These are phyloP conservation scores for Penicillium sclerotiorum DNA, from an alignment of 2,329 filamentous ascomycete species.

Conservation along the genomic window DNA sequence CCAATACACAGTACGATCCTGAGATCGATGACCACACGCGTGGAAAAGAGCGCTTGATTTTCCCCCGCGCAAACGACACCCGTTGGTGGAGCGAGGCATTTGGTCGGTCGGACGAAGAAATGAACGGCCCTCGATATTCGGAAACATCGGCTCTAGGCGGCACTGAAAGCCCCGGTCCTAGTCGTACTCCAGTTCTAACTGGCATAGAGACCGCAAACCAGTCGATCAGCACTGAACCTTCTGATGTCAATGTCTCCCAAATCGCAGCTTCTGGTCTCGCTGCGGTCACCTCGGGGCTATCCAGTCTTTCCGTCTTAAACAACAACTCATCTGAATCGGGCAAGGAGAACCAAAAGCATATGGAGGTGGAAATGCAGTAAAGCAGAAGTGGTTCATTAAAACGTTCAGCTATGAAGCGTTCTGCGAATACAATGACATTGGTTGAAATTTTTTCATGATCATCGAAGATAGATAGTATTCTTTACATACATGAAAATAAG, in stretches of 20 bases:
- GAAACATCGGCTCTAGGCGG: constrained; percentile 48
- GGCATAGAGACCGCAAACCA: constrained; percentile 63
- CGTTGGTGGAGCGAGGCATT: constrained; percentile 94
- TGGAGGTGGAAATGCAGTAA: constrained; percentile 58
- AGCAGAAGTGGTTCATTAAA: too few species aligned
- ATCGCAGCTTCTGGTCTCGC: constrained; percentile 40
- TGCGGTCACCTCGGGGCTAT: constrained; percentile 50
- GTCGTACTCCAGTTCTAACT: constrained; percentile 57
- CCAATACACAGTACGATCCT: constrained; percentile 77
- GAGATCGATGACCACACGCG: constrained; percentile 75
- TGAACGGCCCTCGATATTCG: constrained; percentile 71
- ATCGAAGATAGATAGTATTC: too few species aligned
- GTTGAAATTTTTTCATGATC: too few species aligned
- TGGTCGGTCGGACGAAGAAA: constrained; percentile 83
- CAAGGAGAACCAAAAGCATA: constrained; percentile 29
- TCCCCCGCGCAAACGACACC: constrained; percentile 75
- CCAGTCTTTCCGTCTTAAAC: constrained; percentile 46
- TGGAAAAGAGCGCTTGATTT: constrained; percentile 79
- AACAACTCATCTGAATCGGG: constrained; percentile 32
- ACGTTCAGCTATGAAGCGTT: neutral
- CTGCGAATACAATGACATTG: neutral
- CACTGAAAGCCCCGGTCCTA: constrained; percentile 29
- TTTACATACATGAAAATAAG: neutral
- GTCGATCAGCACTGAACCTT: constrained; percentile 50
- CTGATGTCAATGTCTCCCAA: constrained; percentile 31